phyloP scores from a whole-genome alignment of 108 stramenopile species.

The Discostella stelligeroides region DNA sequence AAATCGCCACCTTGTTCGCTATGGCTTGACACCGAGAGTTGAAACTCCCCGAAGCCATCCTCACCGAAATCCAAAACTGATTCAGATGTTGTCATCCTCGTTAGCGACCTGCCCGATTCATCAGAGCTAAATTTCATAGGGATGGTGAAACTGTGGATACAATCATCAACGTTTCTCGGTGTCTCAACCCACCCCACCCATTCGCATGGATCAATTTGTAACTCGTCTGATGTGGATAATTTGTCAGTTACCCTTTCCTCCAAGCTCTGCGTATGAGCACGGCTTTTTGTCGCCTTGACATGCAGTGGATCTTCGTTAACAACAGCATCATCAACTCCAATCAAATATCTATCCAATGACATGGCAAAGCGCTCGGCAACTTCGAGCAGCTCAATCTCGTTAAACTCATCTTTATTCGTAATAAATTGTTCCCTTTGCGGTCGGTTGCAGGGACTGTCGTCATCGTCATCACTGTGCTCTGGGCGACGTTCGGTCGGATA shows the following conservation, averaged over 20 bases:
- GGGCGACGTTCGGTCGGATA: too few species aligned
- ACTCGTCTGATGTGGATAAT: not conserved
- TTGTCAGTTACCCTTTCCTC: too few species aligned
- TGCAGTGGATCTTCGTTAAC: not conserved
- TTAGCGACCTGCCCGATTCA: not conserved
- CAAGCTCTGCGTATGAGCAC: not conserved
- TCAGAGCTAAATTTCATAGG: not conserved
- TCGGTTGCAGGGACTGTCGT: not conserved
- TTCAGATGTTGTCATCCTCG: too few species aligned
- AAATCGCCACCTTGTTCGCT: too few species aligned
- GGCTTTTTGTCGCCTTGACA: not conserved
- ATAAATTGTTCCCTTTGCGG: not conserved
- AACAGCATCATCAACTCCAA: not conserved
- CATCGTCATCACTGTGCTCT: not conserved
- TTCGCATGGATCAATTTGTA: not conserved
- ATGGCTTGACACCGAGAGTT: too few species aligned
- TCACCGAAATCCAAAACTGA: too few species aligned
- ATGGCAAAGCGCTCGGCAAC: not conserved
- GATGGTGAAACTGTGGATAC: not conserved
- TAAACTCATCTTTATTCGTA: not conserved
- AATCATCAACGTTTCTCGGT: not conserved
- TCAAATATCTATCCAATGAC: slow-evolving; percentile 5
- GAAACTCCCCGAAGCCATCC: too few species aligned
- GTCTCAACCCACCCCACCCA: not conserved
- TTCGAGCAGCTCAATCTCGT: not conserved